Percentiles rank a stretch among this genome's conserved stretches.
Evolutionary conservation across 1,284 basidiomycete species (phyloP).

Genomic region (Ceratobasidium sp.): DNA sequence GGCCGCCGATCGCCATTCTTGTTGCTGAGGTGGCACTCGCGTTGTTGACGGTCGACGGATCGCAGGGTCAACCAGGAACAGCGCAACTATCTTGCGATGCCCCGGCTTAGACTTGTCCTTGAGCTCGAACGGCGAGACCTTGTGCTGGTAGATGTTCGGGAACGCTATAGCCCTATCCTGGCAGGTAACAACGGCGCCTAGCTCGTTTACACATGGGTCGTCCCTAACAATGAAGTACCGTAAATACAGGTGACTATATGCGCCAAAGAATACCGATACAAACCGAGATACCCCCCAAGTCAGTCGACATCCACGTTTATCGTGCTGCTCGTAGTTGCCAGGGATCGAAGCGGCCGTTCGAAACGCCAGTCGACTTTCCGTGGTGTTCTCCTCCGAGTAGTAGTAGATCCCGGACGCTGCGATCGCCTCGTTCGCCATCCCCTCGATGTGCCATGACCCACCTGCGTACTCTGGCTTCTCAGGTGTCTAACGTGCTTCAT

Average conservation of each 20-base stretch:
- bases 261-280: not conserved
- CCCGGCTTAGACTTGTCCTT: conserved; percentile 55
- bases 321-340: conserved; percentile 1
- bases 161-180: conserved; percentile 63
- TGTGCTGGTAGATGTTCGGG: conserved; percentile 68
- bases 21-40: conserved; percentile 50
- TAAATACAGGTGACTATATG: not conserved
- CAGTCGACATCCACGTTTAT: not conserved
- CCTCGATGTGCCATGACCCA: too few species aligned
- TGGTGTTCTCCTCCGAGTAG: not conserved
- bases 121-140: conserved; percentile 46
- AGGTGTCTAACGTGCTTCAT: not conserved
- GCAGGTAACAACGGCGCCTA: conserved; percentile 52
- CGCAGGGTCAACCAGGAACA: conserved; percentile 58
- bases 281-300: conserved; percentile 4
- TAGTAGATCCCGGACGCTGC: too few species aligned
- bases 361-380: conserved; percentile 17
- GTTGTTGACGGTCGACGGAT: conserved; percentile 48
- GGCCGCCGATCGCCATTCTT: conserved; percentile 55
- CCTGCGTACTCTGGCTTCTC: not conserved
- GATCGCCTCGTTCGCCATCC: too few species aligned
- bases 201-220: conserved; percentile 46
- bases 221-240: not conserved
- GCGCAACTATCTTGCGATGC: conserved; percentile 57
- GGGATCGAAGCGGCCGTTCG: conserved; percentile 1